Evolutionary conservation across 1,284 basidiomycete species (phyloP).

Genomic region (Tranzscheliella williamsii): DNA sequence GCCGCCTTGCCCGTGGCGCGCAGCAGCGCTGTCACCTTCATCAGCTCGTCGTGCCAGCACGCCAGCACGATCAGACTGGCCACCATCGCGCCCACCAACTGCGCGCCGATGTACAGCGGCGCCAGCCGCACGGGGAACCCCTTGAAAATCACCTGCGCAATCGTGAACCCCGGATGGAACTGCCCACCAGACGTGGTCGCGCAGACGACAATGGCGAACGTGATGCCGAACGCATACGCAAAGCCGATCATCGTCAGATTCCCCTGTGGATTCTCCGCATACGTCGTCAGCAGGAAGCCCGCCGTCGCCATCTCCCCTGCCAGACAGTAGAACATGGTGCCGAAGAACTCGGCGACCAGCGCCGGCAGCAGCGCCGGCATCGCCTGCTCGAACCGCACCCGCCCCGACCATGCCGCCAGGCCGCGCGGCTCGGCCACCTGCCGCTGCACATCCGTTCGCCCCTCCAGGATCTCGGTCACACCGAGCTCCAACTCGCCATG

Average conservation of each 20-base stretch:
- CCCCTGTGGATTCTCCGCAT: conserved; percentile 23
- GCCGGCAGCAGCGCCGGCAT: conserved; percentile 15
- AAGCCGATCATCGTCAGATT: conserved; percentile 47
- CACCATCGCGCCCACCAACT: conserved; percentile 42
- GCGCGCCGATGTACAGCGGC: conserved; percentile 43
- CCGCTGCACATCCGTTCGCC: conserved; percentile 27
- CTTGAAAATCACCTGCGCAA: conserved; percentile 49
- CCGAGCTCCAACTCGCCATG: conserved; percentile 39
- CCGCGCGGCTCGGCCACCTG: conserved; percentile 19
- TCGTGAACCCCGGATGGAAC: conserved; percentile 45
- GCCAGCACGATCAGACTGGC: conserved; percentile 41
- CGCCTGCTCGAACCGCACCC: conserved; percentile 14
- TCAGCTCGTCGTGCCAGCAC: conserved; percentile 38
- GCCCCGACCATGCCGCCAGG: conserved; percentile 26
- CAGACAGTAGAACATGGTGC: conserved; percentile 33
- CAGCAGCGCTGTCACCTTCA: conserved; percentile 27
- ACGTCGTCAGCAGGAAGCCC: conserved; percentile 32
- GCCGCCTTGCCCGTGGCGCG: conserved; percentile 28
- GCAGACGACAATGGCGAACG: conserved; percentile 43
- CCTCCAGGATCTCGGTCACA: conserved; percentile 44
- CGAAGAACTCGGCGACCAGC: conserved; percentile 25
- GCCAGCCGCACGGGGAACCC: conserved; percentile 44
- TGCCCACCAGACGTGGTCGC: conserved; percentile 46
- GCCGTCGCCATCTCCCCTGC: conserved; percentile 48
- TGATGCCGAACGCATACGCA: conserved; percentile 46